Conservation (phyloP, 495 filamentous ascomycete species). For the Xylaria intraflava region DNA sequence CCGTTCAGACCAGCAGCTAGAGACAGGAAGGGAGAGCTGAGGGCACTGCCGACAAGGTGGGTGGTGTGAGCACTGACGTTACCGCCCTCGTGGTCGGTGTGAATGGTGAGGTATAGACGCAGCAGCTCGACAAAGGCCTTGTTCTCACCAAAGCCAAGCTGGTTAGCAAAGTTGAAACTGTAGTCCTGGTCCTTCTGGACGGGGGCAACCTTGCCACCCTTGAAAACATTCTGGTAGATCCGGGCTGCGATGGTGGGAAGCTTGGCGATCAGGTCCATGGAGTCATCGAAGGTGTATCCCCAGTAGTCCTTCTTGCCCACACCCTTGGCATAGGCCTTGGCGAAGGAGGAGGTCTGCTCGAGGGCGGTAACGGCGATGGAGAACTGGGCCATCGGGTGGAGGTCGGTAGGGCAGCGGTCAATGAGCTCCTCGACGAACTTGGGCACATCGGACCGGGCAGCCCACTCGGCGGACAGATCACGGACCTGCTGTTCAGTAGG, state of each 20-base stretch:
- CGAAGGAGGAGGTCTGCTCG: conserved; percentile 94
- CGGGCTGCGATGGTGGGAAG: conserved; percentile 93
- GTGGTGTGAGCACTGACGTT: conserved; percentile 98
- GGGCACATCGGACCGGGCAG: conserved; percentile 90
- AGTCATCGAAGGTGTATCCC: conserved; percentile 98
- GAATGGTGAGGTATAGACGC: conserved; percentile 97
- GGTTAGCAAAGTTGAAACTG: conserved; percentile 96
- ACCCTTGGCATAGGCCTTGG: conserved; percentile 97
- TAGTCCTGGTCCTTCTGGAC: conserved; percentile 99
- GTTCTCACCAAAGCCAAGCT: conserved; percentile 92
- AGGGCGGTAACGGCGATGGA: conserved; percentile 95
- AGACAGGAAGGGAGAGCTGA: conserved; percentile 95
- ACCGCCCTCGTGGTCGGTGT: conserved; percentile 98
- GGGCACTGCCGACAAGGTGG: conserved; percentile 91
- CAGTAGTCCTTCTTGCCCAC: conserved; percentile 99
- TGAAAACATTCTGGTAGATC: conserved; percentile 99
- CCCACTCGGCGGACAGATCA: conserved; percentile 96
- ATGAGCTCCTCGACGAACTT: conserved; percentile 98
- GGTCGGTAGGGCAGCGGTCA: conserved; percentile 95
- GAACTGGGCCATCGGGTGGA: conserved; percentile 99
- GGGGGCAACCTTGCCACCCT: conserved; percentile 94
- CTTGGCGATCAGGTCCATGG: conserved; percentile 99
- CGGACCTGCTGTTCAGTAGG: conserved; percentile 96
- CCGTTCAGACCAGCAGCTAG: conserved; percentile 94
- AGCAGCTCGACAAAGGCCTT: conserved; percentile 96